These are phyloP conservation scores for Yarrowia galli DNA, from an alignment of 1,139 yeast genomes.

Conservation along the genomic window DNA sequence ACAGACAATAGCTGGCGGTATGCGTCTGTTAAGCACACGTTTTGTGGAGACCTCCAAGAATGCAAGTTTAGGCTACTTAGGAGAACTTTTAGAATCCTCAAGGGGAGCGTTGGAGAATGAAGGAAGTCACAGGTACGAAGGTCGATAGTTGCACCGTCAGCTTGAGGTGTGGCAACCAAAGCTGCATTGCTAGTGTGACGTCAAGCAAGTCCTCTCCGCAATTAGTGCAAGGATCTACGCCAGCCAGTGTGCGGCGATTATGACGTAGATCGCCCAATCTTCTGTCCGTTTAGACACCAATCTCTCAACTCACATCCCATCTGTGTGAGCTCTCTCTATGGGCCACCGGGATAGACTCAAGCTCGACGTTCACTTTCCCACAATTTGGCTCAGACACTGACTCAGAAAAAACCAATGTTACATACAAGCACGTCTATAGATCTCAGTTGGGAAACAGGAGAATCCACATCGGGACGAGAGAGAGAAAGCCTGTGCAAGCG, in stretches of 20 bases:
- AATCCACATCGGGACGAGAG: background rate
- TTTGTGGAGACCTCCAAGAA: background rate
- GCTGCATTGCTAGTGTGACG: too few relatives aligned
- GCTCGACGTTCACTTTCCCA: constrained; percentile 5
- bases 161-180: too few relatives aligned
- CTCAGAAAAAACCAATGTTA: constrained; percentile 9
- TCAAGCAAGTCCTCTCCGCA: too few relatives aligned
- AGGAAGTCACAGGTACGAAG: background rate
- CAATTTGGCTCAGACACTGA: too few relatives aligned
- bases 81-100: too few relatives aligned
- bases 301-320: constrained; percentile 2
- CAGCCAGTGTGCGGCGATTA: constrained; percentile 22
- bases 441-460: background rate
- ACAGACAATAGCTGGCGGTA: background rate
- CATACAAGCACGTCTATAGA: background rate
- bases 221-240: background rate
- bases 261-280: constrained; percentile 10
- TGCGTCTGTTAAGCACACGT: background rate
- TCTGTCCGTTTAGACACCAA: background rate
- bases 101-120: background rate
- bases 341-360: constrained; percentile 8
- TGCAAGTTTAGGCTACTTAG: too few relatives aligned
- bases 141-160: too few relatives aligned
- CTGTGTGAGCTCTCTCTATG: background rate
- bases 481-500: background rate